phyloP scores from a whole-genome alignment of 768 basidiomycete genomes.

The Rhizopogon sp. region DNA sequence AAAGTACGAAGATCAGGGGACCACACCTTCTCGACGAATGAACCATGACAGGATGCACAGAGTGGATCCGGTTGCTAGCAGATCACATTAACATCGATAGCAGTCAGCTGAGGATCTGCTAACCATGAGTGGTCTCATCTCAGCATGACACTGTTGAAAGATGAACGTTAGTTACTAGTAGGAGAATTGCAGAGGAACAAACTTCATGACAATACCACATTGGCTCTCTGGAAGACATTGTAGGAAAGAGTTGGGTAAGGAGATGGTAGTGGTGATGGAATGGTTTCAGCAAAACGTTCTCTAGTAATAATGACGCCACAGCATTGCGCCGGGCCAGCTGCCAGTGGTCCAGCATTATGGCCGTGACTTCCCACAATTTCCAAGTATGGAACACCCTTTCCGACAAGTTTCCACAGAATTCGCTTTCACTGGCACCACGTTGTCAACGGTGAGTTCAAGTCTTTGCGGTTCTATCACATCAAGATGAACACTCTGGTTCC shows the following conservation, averaged over 20 bases:
- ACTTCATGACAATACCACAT: constrained; percentile 81
- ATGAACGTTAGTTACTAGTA: constrained; percentile 4
- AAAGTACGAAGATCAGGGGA: background rate
- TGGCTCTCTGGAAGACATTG: constrained; percentile 70
- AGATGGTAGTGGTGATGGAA: constrained; percentile 4
- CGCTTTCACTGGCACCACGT: background rate
- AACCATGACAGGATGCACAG: constrained; percentile 76
- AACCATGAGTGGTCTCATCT: constrained; percentile 84
- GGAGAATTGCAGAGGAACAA: constrained; percentile 5
- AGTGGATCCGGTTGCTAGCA: constrained; percentile 72
- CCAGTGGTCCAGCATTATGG: no score
- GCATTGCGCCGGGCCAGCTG: no score
- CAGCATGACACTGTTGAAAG: constrained; percentile 65
- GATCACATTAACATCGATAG: background rate
- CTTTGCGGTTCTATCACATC: background rate
- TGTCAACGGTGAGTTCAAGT: background rate
- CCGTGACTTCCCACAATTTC: background rate
- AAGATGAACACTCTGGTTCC: constrained; percentile 54
- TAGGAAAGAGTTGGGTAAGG: background rate
- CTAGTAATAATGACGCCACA: background rate
- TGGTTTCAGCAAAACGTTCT: background rate
- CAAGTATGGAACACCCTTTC: background rate
- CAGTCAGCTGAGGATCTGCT: constrained; percentile 4
- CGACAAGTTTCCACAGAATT: no score
- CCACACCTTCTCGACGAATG: constrained; percentile 77